Percentiles rank a stretch among this genome's conserved stretches.
Evolutionary conservation across 164 flowering plant species (phyloP).

Genomic region (Cinnamomum chago): DNA sequence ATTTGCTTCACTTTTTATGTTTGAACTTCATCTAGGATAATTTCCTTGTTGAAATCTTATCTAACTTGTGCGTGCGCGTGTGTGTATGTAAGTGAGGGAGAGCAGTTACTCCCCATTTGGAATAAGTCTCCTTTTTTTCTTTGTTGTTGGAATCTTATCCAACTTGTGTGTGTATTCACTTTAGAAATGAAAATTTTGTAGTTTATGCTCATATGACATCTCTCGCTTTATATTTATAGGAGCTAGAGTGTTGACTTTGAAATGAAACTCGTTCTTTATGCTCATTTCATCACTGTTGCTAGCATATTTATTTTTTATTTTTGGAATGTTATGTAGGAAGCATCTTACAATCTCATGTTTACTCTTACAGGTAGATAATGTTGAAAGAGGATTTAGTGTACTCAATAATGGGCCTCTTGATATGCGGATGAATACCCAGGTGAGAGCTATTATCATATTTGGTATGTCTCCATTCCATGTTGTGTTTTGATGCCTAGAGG

Average conservation of each 20-base stretch:
- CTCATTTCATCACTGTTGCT: background rate
- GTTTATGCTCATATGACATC: background rate
- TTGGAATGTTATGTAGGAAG: background rate
- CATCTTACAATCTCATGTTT: background rate
- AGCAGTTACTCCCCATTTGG: too few species aligned
- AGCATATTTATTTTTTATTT: background rate
- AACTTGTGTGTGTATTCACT: background rate
- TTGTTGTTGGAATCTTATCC: background rate
- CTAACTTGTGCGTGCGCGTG: too few species aligned
- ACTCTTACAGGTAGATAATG: slow-evolving; percentile 60
- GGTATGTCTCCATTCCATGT: too few species aligned
- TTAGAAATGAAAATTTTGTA: background rate
- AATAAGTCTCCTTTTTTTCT: too few species aligned
- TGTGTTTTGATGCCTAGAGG: too few species aligned
- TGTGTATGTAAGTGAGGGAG: too few species aligned
- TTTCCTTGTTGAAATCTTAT: background rate
- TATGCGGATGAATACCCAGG: slow-evolving; percentile 97
- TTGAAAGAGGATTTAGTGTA: slow-evolving; percentile 86
- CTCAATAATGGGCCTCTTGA: slow-evolving; percentile 90
- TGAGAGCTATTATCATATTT: slow-evolving; percentile 15
- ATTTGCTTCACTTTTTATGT: background rate
- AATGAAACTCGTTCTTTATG: background rate
- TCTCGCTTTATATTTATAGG: too few species aligned
- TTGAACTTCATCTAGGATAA: background rate
- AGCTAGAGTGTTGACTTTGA: too few species aligned